phyloP scores from a whole-genome alignment of 108 stramenopile genomes.

The Parietichytrium sp. region DNA sequence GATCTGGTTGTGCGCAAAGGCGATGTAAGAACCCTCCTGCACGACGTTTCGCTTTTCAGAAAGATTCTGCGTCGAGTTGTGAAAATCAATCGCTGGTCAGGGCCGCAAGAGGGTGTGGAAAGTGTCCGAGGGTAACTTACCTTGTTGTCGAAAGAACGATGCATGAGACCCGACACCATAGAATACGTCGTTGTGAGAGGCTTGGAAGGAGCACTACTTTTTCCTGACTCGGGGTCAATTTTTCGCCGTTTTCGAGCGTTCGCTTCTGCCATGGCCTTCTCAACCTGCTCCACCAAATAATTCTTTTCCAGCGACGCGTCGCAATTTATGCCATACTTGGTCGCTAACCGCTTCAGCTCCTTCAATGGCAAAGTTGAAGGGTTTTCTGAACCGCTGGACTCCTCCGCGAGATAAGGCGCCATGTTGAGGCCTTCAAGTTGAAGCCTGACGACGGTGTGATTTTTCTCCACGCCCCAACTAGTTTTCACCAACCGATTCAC shows the following conservation, averaged over 20 bases:
- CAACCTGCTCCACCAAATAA: not conserved
- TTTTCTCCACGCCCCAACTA: slow-evolving; percentile 88
- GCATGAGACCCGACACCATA: slow-evolving; percentile 91
- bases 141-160: slow-evolving; percentile 60
- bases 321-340: slow-evolving; percentile 46
- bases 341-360: too few relatives aligned
- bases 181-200: slow-evolving; percentile 77
- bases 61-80: slow-evolving; percentile 54
- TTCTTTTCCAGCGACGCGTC: not conserved
- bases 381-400: not conserved
- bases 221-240: not conserved
- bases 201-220: not conserved
- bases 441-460: slow-evolving; percentile 96
- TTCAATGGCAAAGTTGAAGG: too few relatives aligned
- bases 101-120: not conserved
- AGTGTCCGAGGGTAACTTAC: not conserved
- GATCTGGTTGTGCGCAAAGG: slow-evolving; percentile 81
- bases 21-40: slow-evolving; percentile 78
- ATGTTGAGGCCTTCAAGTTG: slow-evolving; percentile 95
- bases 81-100: slow-evolving; percentile 50
- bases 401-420: slow-evolving; percentile 67
- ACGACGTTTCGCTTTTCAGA: too few relatives aligned
- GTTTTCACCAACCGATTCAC: slow-evolving; percentile 86
- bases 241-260: not conserved
- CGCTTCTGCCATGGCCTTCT: not conserved